Base-by-base conservation (phyloP, 2,329 filamentous ascomycete species). In the Myriangium duriaei region DNA sequence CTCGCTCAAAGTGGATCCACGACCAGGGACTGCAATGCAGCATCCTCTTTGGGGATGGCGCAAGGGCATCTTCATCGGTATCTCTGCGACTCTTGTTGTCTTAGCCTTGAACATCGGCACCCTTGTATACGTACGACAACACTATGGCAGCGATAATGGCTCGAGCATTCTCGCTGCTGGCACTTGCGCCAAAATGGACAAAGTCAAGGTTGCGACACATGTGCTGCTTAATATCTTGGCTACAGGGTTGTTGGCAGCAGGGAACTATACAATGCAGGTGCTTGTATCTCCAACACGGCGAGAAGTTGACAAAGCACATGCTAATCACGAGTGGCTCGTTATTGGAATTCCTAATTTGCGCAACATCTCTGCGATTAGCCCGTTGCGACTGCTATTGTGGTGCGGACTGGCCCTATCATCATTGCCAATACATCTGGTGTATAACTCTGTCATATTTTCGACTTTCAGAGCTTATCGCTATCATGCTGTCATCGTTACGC, bases 191-290 rank as follows among this genome's bases (percentile, higher is more conserved):
- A 12, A 9, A 9, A 13, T 26, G 7, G n/a, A 26, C n/a, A 7
- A n/a, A 7, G 21, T 26, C 21, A 26, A 26, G n/a, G n/a, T n/a
- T 7, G 21, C 0, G 67, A 26, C 21, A n/a, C 21, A 72, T 49
- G 46, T 71, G 17, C 40, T 60, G 2, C 63, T 73, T 47, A 72
- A 72, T 49, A 40, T 58, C 1, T 50, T 69, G 19, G 60, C 61
- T 18, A 68, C 65, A 0, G 39, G 59, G 1, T 41, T 71, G 11
- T 55, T 71, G 1, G 57, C 59, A 2, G 64, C 64, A 4, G 65
- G 62, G 24, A 70, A 69, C 46, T 70, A 67, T 42, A 62, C 58
- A 39, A 71, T 71, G 64, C 70, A 74, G 42, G 56, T 63, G 13
- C 49, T 74, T 10, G 61, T 53, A 10, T 60, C 68, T 1, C 70